Conservation (phyloP, 768 basidiomycete species). For the Galerina marginata region DNA sequence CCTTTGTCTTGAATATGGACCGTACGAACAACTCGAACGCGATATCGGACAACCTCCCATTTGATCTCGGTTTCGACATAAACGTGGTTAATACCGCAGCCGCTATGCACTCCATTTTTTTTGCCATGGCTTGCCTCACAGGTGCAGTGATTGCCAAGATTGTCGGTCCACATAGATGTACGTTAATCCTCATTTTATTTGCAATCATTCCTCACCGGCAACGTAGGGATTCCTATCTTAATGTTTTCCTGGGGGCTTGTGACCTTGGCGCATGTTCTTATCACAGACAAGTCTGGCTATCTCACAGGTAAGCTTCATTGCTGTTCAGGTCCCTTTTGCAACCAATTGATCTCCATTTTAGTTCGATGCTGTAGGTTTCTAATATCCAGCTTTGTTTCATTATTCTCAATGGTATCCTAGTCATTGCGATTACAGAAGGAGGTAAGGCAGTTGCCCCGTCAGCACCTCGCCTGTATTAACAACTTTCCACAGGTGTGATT, state of each 20-base stretch:
- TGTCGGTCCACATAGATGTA: slow-evolving; percentile 43
- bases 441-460: slow-evolving; percentile 18
- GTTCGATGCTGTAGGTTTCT: slow-evolving; percentile 36
- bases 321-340: not conserved
- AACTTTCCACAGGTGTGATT: slow-evolving; percentile 30
- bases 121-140: slow-evolving; percentile 39
- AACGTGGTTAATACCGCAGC: slow-evolving; percentile 44
- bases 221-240: slow-evolving; percentile 41
- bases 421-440: slow-evolving; percentile 47
- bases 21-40: slow-evolving; percentile 48
- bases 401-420: slow-evolving; percentile 25
- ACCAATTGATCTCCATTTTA: slow-evolving; percentile 4
- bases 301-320: slow-evolving; percentile 30
- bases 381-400: slow-evolving; percentile 1
- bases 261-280: slow-evolving; percentile 40
- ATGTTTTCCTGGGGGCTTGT: slow-evolving; percentile 49
- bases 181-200: not conserved
- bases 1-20: slow-evolving; percentile 45
- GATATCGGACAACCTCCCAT: slow-evolving; percentile 44
- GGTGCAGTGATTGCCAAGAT: slow-evolving; percentile 46
- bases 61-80: slow-evolving; percentile 45
- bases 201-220: not conserved
- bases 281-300: slow-evolving; percentile 41
- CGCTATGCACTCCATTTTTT: slow-evolving; percentile 41
- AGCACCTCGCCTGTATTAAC: not conserved